Evolutionary conservation across 2,329 filamentous ascomycete genomes (phyloP).

Genomic region (Xylaria sp.): DNA sequence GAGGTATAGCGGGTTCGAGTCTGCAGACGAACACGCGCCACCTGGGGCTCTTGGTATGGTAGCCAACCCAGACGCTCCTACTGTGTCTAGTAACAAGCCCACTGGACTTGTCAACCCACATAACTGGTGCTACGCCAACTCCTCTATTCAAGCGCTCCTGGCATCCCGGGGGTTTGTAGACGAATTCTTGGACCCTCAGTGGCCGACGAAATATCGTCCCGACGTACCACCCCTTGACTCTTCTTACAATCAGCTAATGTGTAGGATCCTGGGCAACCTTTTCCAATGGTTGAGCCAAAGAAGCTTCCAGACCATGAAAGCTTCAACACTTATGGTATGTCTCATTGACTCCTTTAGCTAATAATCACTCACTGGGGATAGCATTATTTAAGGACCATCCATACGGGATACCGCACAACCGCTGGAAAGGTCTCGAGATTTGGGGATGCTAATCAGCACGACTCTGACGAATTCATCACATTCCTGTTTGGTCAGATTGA

Average conservation of each 20-base stretch:
- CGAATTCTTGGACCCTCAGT: slow-evolving; percentile 68
- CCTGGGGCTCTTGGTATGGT: slow-evolving; percentile 56
- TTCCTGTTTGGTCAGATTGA: slow-evolving; percentile 85
- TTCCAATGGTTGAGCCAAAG: slow-evolving; percentile 67
- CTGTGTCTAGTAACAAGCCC: slow-evolving; percentile 45
- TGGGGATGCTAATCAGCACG: slow-evolving; percentile 82
- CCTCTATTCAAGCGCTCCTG: slow-evolving; percentile 85
- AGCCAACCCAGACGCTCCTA: slow-evolving; percentile 45
- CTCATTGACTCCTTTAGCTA: not conserved
- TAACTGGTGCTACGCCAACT: slow-evolving; percentile 92
- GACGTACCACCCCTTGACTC: slow-evolving; percentile 68
- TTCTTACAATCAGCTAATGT: slow-evolving; percentile 67
- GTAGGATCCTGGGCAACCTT: slow-evolving; percentile 68
- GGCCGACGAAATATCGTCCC: slow-evolving; percentile 75
- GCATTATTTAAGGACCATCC: slow-evolving; percentile 73
- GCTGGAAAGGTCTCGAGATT: slow-evolving; percentile 58
- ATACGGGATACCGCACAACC: slow-evolving; percentile 50
- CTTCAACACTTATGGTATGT: slow-evolving; percentile 68
- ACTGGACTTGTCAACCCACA: slow-evolving; percentile 84
- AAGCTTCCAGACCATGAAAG: slow-evolving; percentile 62
- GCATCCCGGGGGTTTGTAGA: slow-evolving; percentile 76
- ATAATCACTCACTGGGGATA: slow-evolving; percentile 47
- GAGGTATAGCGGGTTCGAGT: slow-evolving; percentile 81
- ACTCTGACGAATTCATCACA: slow-evolving; percentile 88
- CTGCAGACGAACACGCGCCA: slow-evolving; percentile 48